phyloP scores from a whole-genome alignment of 768 basidiomycete genomes.

The Panaeolus papilionaceus region DNA sequence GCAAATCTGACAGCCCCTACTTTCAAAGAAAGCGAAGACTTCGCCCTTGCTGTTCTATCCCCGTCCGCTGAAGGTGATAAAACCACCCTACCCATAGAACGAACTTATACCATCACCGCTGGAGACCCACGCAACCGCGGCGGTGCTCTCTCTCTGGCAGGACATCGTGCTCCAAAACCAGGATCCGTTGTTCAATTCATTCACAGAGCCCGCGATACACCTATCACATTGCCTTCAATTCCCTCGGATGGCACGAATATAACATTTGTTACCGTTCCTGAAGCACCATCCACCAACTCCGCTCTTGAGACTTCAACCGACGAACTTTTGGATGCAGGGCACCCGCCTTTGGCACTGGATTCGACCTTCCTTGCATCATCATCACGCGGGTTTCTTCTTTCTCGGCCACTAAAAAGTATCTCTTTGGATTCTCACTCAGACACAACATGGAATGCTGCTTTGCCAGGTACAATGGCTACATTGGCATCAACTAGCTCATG shows the following conservation, averaged over 20 bases:
- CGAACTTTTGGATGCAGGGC: background rate
- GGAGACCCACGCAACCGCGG: slow-evolving; percentile 68
- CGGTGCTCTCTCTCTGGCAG: slow-evolving; percentile 68
- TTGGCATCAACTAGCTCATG: background rate
- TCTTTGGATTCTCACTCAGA: background rate
- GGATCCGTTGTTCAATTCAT: slow-evolving; percentile 58
- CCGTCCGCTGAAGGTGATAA: slow-evolving; percentile 33
- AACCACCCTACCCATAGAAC: slow-evolving; percentile 39
- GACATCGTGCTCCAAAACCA: slow-evolving; percentile 52
- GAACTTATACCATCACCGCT: slow-evolving; percentile 65
- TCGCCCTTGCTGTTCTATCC: slow-evolving; percentile 57
- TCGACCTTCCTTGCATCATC: slow-evolving; percentile 6
- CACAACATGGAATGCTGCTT: background rate
- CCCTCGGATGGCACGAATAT: background rate
- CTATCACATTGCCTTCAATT: slow-evolving; percentile 7
- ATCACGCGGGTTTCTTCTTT: background rate
- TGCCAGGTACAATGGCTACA: background rate
- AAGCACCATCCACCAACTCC: background rate
- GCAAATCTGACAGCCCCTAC: slow-evolving; percentile 32
- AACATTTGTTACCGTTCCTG: slow-evolving; percentile 7
- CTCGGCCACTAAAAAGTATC: background rate
- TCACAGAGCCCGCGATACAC: slow-evolving; percentile 8
- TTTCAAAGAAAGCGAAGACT: slow-evolving; percentile 60
- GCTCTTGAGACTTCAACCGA: background rate
- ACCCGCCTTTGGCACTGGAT: background rate